phyloP scores from a whole-genome alignment of 1,284 basidiomycete species.

The Ceratobasidium sp. region DNA sequence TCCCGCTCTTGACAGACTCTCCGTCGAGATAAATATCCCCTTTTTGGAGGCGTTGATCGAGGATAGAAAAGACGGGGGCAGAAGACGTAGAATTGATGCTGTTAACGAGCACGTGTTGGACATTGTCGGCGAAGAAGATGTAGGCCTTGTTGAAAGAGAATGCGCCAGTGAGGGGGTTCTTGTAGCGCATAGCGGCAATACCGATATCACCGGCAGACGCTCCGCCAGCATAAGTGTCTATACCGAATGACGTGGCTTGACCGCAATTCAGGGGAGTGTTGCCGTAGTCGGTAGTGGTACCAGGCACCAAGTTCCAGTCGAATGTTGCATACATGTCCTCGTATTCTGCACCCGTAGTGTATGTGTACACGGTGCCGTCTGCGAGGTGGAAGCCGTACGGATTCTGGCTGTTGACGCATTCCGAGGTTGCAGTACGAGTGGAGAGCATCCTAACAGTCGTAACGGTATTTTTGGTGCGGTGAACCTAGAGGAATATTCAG shows the following conservation, averaged over 20 bases:
- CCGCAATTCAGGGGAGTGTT: slow-evolving; percentile 59
- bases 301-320: slow-evolving; percentile 78
- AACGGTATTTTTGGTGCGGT: slow-evolving; percentile 64
- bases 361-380: slow-evolving; percentile 69
- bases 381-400: slow-evolving; percentile 71
- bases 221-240: slow-evolving; percentile 67
- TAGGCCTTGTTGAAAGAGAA: slow-evolving; percentile 71
- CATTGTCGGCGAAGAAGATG: slow-evolving; percentile 71
- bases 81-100: slow-evolving; percentile 57
- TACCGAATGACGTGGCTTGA: slow-evolving; percentile 54
- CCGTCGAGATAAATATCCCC: slow-evolving; percentile 59
- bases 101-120: slow-evolving; percentile 67
- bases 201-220: slow-evolving; percentile 64
- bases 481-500: slow-evolving; percentile 53
- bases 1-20: slow-evolving; percentile 43
- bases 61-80: slow-evolving; percentile 63
- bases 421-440: slow-evolving; percentile 65
- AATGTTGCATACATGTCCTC: slow-evolving; percentile 70
- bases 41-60: slow-evolving; percentile 64
- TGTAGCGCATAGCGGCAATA: slow-evolving; percentile 60
- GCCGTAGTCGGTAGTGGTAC: slow-evolving; percentile 68
- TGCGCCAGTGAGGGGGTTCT: slow-evolving; percentile 61
- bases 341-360: slow-evolving; percentile 69
- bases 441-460: slow-evolving; percentile 72
- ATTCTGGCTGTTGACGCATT: slow-evolving; percentile 70